Percentiles rank a stretch among this genome's conserved stretches.
phyloP scores from a whole-genome alignment of 2,329 filamentous ascomycete genomes.

The Purpureocillium lavendulum region DNA sequence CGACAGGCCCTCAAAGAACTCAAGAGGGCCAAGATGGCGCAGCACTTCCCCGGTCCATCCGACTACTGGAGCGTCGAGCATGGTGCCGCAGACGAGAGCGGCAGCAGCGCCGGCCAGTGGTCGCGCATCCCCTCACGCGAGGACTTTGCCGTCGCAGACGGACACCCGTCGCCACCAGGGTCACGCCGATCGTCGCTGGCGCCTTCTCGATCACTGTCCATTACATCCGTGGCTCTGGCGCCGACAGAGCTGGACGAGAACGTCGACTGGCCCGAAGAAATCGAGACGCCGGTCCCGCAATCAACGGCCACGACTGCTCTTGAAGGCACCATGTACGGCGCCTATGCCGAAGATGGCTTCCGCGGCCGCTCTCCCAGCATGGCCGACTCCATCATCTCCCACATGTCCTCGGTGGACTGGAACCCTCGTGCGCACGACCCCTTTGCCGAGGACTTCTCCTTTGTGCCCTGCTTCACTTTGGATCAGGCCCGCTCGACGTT shows the following conservation, averaged over 20 bases:
- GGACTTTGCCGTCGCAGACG: conserved; percentile 27
- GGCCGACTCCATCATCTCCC: conserved; percentile 66
- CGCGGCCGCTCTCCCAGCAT: conserved; percentile 71
- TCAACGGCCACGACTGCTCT: conserved; percentile 49
- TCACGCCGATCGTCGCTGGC: conserved; percentile 35
- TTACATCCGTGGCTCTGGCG: conserved; percentile 25
- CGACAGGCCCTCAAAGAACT: conserved; percentile 49
- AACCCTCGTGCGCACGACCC: conserved; percentile 51
- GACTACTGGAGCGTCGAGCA: conserved; percentile 82
- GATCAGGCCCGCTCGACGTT: conserved; percentile 77
- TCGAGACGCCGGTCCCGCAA: conserved; percentile 43
- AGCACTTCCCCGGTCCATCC: conserved; percentile 41
- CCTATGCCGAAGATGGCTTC: conserved; percentile 52
- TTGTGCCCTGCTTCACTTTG: conserved; percentile 87
- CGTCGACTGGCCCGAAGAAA: conserved; percentile 37
- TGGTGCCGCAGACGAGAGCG: conserved; percentile 50
- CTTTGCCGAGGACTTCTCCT: conserved; percentile 81
- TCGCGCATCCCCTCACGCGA: conserved; percentile 34
- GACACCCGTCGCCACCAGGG: conserved; percentile 26
- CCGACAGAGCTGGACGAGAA: conserved; percentile 25
- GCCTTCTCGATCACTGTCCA: conserved; percentile 39
- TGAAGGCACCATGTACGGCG: conserved; percentile 70
- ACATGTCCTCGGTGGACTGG: conserved; percentile 59
- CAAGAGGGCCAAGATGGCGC: conserved; percentile 47
- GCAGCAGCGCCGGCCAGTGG: conserved; percentile 27